Conservation (phyloP, 2,329 filamentous ascomycete species). For the Pseudopithomyces chartarum region DNA sequence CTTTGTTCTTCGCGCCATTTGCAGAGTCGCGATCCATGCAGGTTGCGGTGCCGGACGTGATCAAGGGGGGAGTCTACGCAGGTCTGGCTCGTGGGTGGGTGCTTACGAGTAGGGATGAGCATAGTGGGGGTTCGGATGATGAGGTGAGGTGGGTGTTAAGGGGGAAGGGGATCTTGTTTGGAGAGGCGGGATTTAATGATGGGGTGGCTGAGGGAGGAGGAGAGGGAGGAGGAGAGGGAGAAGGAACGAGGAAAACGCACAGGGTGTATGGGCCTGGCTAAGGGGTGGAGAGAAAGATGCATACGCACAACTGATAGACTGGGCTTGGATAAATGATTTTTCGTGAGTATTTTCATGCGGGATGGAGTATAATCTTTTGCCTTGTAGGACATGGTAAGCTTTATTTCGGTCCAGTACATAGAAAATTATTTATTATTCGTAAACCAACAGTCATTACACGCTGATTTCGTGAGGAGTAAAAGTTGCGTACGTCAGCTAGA, state of each 20-base stretch:
- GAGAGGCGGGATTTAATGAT: slow-evolving; percentile 32
- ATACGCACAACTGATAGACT: background rate
- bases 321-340: too few relatives aligned
- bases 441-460: too few relatives aligned
- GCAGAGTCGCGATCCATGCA: slow-evolving; percentile 35
- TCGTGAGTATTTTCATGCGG: too few relatives aligned
- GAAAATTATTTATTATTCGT: too few relatives aligned
- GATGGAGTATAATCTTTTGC: too few relatives aligned
- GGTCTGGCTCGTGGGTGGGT: slow-evolving; percentile 43
- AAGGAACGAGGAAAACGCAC: slow-evolving; percentile 21
- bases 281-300: background rate
- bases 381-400: too few relatives aligned
- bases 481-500: too few relatives aligned
- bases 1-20: slow-evolving; percentile 41
- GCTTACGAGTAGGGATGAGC: slow-evolving; percentile 39
- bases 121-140: slow-evolving; percentile 9
- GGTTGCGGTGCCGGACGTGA: slow-evolving; percentile 34
- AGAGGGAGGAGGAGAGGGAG: slow-evolving; percentile 10
- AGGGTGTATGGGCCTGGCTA: slow-evolving; percentile 28
- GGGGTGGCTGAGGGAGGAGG: slow-evolving; percentile 17
- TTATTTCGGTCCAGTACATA: too few relatives aligned
- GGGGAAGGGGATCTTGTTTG: slow-evolving; percentile 48
- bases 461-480: too few relatives aligned
- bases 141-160: slow-evolving; percentile 47
- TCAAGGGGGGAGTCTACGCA: slow-evolving; percentile 26